Conservation (phyloP, 2,329 filamentous ascomycete genomes). For the Thermoascus crustaceus region DNA sequence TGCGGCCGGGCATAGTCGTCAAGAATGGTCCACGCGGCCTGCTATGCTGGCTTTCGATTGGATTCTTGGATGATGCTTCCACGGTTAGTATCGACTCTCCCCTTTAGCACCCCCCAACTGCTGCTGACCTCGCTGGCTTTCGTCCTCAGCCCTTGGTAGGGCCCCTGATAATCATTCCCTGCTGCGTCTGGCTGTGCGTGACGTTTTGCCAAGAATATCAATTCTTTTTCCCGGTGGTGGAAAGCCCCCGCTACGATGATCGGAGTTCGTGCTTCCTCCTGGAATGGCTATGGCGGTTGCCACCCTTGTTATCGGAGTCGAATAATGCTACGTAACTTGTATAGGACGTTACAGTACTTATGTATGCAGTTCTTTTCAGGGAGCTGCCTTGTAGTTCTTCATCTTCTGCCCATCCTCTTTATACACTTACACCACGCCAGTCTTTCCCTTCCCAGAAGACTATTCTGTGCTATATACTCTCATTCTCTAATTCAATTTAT, state of each 20-base stretch:
- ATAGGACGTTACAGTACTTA: background rate
- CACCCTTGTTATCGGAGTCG: background rate
- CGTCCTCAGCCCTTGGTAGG: background rate
- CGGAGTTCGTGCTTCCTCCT: background rate
- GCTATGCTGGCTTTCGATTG: no score
- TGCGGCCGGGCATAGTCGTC: no score
- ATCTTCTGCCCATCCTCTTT: background rate
- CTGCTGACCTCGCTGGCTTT: no score
- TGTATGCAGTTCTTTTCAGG: background rate
- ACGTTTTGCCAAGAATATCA: background rate
- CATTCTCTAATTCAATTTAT: no score
- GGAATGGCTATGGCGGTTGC: background rate
- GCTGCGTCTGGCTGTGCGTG: background rate
- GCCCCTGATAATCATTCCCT: background rate
- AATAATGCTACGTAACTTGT: slow-evolving; percentile 2
- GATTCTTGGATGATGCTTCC: no score
- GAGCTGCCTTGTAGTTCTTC: background rate
- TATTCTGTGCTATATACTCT: background rate
- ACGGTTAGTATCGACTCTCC: no score
- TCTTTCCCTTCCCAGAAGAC: background rate
- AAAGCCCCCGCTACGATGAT: slow-evolving; percentile 1
- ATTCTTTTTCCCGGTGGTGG: background rate
- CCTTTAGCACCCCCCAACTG: no score
- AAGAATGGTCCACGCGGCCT: no score
- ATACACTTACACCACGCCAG: background rate